phyloP scores from a whole-genome alignment of 202 grass and related monocot species.

The Setaria italica region DNA sequence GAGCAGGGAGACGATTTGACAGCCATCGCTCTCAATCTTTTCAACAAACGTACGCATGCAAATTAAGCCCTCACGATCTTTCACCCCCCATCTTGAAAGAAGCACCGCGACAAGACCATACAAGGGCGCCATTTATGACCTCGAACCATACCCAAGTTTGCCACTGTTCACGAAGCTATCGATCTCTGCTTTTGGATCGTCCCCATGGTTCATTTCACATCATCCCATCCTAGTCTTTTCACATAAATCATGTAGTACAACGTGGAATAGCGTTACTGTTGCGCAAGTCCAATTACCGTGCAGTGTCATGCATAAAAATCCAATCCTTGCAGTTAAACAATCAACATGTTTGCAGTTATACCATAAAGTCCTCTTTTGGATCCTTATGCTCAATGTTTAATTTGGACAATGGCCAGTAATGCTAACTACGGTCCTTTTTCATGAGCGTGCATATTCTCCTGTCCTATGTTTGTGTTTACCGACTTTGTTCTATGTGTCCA shows the following conservation, averaged over 20 bases:
- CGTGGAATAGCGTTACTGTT: background rate
- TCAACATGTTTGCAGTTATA: background rate
- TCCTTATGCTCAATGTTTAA: background rate
- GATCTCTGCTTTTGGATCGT: background rate
- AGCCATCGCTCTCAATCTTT: slow-evolving; percentile 51
- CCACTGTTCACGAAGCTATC: slow-evolving; percentile 7
- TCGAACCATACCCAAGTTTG: slow-evolving; percentile 28
- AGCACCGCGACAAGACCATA: slow-evolving; percentile 62
- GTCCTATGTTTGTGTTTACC: background rate
- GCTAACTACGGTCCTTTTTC: background rate
- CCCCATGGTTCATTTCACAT: background rate
- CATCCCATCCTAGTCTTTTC: slow-evolving; percentile 13
- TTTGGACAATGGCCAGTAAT: background rate
- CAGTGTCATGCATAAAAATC: background rate
- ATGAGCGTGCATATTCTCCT: background rate
- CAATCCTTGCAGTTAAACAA: background rate
- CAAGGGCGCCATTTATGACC: slow-evolving; percentile 50
- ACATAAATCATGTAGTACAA: background rate
- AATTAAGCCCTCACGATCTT: slow-evolving; percentile 26
- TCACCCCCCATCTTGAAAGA: background rate
- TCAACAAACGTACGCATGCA: slow-evolving; percentile 70
- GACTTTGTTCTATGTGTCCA: background rate
- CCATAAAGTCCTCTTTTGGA: slow-evolving; percentile 33
- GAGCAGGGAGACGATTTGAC: slow-evolving; percentile 37
- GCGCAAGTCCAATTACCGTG: background rate